phyloP scores from a whole-genome alignment of 2,329 filamentous ascomycete species.

The Leptoxyphium fumago region DNA sequence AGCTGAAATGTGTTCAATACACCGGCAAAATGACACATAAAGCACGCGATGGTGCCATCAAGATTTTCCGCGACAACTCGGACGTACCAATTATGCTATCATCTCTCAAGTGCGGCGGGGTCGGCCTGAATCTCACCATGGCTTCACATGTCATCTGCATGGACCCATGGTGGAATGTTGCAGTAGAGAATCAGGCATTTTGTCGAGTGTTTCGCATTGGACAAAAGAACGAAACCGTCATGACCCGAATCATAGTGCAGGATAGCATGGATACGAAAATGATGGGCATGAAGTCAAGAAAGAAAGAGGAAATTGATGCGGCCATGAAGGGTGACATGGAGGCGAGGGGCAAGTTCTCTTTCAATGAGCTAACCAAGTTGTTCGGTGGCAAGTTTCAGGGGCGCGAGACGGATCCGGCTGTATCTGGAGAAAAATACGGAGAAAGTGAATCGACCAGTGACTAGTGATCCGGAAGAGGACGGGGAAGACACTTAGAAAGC shows the following conservation, averaged over 20 bases:
- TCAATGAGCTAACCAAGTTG: constrained; percentile 29
- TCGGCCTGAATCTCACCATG: constrained; percentile 44
- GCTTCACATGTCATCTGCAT: constrained; percentile 35
- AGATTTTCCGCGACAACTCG: constrained; percentile 28
- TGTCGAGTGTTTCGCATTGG: constrained; percentile 50
- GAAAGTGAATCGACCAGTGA: no score
- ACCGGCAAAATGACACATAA: constrained; percentile 34
- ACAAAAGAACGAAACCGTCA: constrained; percentile 44
- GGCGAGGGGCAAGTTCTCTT: constrained; percentile 16
- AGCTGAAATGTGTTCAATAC: constrained; percentile 35
- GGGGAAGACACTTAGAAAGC: no score
- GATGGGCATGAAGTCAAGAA: constrained; percentile 39
- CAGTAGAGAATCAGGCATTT: constrained; percentile 47
- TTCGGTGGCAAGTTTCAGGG: no score
- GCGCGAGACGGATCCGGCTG: no score
- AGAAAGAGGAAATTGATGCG: constrained; percentile 31
- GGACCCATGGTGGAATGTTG: constrained; percentile 45
- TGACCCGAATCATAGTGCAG: constrained; percentile 42
- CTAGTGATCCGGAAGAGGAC: no score
- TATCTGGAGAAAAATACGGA: no score
- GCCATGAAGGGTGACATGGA: constrained; percentile 28
- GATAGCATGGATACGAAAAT: constrained; percentile 45
- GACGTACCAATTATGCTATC: constrained; percentile 37
- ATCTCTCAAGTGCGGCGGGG: constrained; percentile 42
- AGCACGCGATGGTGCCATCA: constrained; percentile 32